Evolutionary conservation across 2,329 filamentous ascomycete species (phyloP).

Genomic region (Aspergillus sp.): DNA sequence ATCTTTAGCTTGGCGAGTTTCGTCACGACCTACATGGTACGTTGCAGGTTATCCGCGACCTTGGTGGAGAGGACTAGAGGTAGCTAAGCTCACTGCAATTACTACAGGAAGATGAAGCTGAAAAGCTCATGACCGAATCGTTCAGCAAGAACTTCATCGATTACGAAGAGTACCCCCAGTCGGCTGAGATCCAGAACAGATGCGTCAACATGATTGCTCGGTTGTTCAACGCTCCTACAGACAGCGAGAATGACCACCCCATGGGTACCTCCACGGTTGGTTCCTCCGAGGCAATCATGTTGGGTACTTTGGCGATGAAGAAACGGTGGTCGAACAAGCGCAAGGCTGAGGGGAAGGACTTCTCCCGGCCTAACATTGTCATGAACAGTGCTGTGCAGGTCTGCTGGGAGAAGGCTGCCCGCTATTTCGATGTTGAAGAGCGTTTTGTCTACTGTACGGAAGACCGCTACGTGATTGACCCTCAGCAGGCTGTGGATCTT

Average conservation of each 20-base stretch:
- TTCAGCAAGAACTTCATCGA: conserved; percentile 96
- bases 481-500: conserved; percentile 60
- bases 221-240: conserved; percentile 76
- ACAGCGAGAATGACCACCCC: conserved; percentile 58
- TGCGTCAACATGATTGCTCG: conserved; percentile 88
- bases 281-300: conserved; percentile 69
- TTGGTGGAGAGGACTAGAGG: not conserved
- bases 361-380: conserved; percentile 81
- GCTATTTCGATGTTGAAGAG: conserved; percentile 93
- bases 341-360: conserved; percentile 77
- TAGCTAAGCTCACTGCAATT: conserved; percentile 6
- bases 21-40: conserved; percentile 93
- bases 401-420: conserved; percentile 90
- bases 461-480: conserved; percentile 64
- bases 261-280: conserved; percentile 88
- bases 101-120: conserved; percentile 79
- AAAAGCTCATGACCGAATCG: conserved; percentile 90
- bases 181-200: conserved; percentile 84
- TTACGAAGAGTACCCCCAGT: conserved; percentile 80
- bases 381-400: conserved; percentile 97
- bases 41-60: conserved; percentile 12
- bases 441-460: conserved; percentile 68
- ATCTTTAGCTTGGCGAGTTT: conserved; percentile 75
- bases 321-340: conserved; percentile 87
- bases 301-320: conserved; percentile 78